Evolutionary conservation across 345 rosid species (phyloP).

Genomic region (Clausena lansium): DNA sequence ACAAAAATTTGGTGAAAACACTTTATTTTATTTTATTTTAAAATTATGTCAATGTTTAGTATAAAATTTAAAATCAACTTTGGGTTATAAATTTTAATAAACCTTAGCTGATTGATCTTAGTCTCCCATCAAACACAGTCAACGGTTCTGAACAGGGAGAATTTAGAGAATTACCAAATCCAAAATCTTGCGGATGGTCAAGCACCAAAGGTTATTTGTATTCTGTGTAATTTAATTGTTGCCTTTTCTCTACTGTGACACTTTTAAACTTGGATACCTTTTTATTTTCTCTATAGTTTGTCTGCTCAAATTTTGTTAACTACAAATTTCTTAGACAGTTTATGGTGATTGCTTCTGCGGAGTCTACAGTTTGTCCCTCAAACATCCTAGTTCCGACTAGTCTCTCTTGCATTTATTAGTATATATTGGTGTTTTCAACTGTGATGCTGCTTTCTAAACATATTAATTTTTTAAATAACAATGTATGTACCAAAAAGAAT

Average conservation of each 20-base stretch:
- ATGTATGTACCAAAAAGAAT: too few species aligned
- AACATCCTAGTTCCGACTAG: conserved; percentile 28
- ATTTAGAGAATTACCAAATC: conserved; percentile 46
- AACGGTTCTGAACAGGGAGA: conserved; percentile 52
- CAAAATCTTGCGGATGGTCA: conserved; percentile 66
- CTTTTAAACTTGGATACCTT: not conserved
- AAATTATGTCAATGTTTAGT: too few species aligned
- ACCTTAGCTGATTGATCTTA: conserved; percentile 11
- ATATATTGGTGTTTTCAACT: too few species aligned
- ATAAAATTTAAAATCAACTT: too few species aligned
- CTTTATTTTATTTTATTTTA: too few species aligned
- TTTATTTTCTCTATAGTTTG: not conserved
- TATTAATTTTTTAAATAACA: too few species aligned
- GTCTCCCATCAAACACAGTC: conserved; percentile 4
- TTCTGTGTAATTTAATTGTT: not conserved
- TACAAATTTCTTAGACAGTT: conserved; percentile 57
- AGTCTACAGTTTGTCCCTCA: conserved; percentile 97
- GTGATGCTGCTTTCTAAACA: too few species aligned
- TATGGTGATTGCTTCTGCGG: conserved; percentile 95
- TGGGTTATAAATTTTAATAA: too few species aligned
- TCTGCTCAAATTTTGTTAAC: conserved; percentile 7
- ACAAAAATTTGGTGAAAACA: too few species aligned
- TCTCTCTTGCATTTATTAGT: too few species aligned
- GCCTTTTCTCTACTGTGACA: not conserved
- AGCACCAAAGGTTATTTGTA: conserved; percentile 63